Evolutionary conservation across 805 yeast genomes (phyloP).

Genomic region (Candida jianshihensis): DNA sequence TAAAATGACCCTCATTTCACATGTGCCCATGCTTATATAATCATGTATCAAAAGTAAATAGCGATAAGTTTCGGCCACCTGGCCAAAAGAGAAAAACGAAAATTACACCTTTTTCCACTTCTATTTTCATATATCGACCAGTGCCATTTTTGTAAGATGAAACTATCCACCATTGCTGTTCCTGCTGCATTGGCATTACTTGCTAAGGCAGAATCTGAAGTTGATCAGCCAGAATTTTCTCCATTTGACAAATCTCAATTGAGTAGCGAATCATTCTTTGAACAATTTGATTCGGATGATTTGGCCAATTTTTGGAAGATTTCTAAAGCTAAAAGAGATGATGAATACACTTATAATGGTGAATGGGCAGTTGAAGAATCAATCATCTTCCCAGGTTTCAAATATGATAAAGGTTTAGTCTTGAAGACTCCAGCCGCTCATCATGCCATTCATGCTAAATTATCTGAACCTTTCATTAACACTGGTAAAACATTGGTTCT

Average conservation of each 20-base stretch:
- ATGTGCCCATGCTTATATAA: background rate
- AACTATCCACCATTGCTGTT: conserved; percentile 15
- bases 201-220: conserved; percentile 11
- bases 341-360: conserved; percentile 58
- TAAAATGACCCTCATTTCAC: no score
- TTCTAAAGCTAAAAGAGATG: conserved; percentile 50
- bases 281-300: conserved; percentile 46
- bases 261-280: conserved; percentile 46
- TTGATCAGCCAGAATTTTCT: conserved; percentile 23
- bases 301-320: conserved; percentile 45
- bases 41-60: no score
- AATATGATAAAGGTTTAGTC: conserved; percentile 69
- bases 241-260: conserved; percentile 32
- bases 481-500: conserved; percentile 62
- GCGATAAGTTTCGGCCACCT: no score
- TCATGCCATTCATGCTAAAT: conserved; percentile 68
- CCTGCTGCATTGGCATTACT: conserved; percentile 19
- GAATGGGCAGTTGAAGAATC: conserved; percentile 71
- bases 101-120: background rate
- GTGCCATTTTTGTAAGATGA: no score
- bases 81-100: background rate
- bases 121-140: no score
- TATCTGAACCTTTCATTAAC: conserved; percentile 54
- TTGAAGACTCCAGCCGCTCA: conserved; percentile 70
- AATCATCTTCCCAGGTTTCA: conserved; percentile 47